Conservation (phyloP, 2,329 filamentous ascomycete species). For the Xylaria sp. region DNA sequence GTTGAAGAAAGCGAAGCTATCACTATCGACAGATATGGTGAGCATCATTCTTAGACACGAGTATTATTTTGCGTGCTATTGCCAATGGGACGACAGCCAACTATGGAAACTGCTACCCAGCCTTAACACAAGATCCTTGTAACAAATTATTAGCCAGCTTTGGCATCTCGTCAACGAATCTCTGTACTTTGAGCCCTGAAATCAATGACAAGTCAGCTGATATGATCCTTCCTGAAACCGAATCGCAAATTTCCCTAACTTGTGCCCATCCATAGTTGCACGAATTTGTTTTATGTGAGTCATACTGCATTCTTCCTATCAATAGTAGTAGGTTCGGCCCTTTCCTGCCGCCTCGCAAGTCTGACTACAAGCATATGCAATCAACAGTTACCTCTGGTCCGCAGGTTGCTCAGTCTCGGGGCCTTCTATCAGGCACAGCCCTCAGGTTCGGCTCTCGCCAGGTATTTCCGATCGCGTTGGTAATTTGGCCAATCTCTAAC, state of each 20-base stretch:
- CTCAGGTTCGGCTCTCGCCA: not conserved
- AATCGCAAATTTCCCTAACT: not conserved
- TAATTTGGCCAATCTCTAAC: not conserved
- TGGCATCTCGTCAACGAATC: constrained; percentile 49
- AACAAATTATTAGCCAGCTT: constrained; percentile 49
- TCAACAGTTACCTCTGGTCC: constrained; percentile 19
- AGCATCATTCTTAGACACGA: not conserved
- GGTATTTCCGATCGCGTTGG: constrained; percentile 7
- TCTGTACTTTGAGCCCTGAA: constrained; percentile 50
- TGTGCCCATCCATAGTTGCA: constrained; percentile 41
- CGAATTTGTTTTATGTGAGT: constrained; percentile 48
- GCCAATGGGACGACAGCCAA: constrained; percentile 40
- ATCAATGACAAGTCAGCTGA: constrained; percentile 44
- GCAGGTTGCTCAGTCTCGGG: not conserved
- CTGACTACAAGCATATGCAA: not conserved
- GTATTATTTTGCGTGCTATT: constrained; percentile 2
- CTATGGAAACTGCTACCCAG: constrained; percentile 50
- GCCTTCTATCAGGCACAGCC: not conserved
- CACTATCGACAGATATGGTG: not conserved
- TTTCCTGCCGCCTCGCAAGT: not conserved
- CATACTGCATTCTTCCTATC: constrained; percentile 52
- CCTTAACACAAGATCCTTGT: constrained; percentile 51
- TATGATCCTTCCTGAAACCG: not conserved
- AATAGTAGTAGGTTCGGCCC: constrained; percentile 30
- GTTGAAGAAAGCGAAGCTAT: not conserved